Conservation (phyloP, 2,329 filamentous ascomycete species). For the Claviceps sp. region DNA sequence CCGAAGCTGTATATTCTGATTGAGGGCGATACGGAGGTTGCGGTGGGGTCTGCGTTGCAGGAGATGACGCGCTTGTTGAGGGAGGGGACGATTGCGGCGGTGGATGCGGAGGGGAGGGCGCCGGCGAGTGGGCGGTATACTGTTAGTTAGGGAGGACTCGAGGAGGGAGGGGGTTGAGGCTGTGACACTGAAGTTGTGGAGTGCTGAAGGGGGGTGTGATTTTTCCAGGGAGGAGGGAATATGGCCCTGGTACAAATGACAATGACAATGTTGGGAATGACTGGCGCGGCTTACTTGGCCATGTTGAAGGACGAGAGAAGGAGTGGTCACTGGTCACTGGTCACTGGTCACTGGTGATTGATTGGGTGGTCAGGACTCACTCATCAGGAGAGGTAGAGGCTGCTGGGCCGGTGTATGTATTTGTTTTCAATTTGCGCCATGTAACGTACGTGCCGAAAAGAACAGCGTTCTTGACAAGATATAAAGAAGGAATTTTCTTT, state of each 20-base stretch:
- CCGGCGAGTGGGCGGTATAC: conserved; percentile 75
- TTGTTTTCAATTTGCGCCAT: neutral
- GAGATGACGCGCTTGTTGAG: conserved; percentile 79
- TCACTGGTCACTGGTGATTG: too few species aligned
- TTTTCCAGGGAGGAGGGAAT: neutral
- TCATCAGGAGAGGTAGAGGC: neutral
- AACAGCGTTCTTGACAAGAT: neutral
- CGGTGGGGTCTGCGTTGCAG: conserved; percentile 79
- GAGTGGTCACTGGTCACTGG: too few species aligned
- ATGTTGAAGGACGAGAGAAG: too few species aligned
- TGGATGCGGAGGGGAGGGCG: conserved; percentile 70
- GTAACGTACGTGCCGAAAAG: neutral
- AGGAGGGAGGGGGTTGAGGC: neutral
- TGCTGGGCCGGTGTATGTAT: too few species aligned
- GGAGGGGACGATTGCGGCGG: conserved; percentile 81
- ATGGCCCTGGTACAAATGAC: too few species aligned
- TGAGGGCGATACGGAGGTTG: conserved; percentile 89
- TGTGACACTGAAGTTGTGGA: too few species aligned
- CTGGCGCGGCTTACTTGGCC: too few species aligned
- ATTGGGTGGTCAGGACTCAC: neutral
- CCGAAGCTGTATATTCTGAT: conserved; percentile 98
- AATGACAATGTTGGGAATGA: too few species aligned
- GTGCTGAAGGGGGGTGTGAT: neutral
- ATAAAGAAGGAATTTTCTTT: neutral
- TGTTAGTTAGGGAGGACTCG: conserved; percentile 45